These are phyloP conservation scores for Ophiocordyceps camponoti-leonardi DNA, from an alignment of 2,329 filamentous ascomycete genomes.

Conservation along the genomic window DNA sequence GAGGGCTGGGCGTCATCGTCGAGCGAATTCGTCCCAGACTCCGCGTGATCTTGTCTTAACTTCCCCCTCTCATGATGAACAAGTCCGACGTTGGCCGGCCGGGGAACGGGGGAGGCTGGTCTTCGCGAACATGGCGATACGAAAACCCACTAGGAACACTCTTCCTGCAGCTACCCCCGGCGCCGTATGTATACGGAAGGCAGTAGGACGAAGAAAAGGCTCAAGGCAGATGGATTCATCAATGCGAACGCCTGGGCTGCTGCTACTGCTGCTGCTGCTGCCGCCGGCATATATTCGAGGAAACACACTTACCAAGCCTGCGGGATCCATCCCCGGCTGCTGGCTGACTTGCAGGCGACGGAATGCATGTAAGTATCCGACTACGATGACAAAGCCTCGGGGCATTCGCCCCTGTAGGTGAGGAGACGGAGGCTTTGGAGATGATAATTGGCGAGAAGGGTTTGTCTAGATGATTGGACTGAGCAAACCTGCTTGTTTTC, in stretches of 20 bases:
- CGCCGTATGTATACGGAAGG: neutral
- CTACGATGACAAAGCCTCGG: constrained; percentile 3
- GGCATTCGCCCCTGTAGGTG: constrained; percentile 1
- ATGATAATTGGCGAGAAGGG: neutral
- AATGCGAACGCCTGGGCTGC: constrained; percentile 4
- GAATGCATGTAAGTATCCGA: constrained; percentile 1
- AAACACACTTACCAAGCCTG: constrained; percentile 1
- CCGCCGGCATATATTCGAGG: constrained; percentile 2
- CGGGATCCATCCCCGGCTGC: constrained; percentile 1
- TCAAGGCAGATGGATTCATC: neutral
- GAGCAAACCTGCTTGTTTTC: constrained; percentile 3
- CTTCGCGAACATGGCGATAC: neutral
- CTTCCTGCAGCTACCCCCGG: constrained; percentile 1
- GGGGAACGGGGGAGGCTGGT: neutral
- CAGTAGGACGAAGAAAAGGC: neutral
- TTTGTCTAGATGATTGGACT: neutral
- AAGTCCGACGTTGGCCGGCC: too few species aligned
- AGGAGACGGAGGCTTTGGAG: neutral
- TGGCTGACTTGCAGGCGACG: neutral
- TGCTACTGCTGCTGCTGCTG: too few species aligned
- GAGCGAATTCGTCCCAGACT: neutral
- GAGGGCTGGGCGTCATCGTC: neutral
- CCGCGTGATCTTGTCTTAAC: neutral
- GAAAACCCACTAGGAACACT: neutral
- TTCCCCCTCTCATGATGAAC: too few species aligned